Evolutionary conservation across 2,329 filamentous ascomycete species (phyloP), one percentile per base, ranked within the genome.

Genomic region (Pyrenophora teres): DNA sequence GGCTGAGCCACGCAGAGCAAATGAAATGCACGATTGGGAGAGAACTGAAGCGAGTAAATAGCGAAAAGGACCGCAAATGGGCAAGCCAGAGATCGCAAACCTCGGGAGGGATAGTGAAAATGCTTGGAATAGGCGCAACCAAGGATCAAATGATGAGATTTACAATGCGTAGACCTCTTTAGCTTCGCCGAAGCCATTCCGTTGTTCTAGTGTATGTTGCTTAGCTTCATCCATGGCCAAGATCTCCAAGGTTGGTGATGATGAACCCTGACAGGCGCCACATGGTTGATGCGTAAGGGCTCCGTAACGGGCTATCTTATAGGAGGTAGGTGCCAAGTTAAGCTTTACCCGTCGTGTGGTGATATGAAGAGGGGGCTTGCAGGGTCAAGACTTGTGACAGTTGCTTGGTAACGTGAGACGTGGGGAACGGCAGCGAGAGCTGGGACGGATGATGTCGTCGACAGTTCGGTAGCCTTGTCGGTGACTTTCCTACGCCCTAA

Each of bases 361-460:
- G 10, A 30, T 13, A 30, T 30, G 12, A 30, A 30, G 27, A 63
- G 56, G 45, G 37, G 53, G 43, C 38, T 16, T 40, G 56, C 57
- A 45, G 55, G 54, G 49, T 62, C 48, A 61, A 63, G 57, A 53
- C 44, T 52, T 57, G 54, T 57, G 54, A 65, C 59, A 64, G 46
- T 46, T 64, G 63, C 63, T 66, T 62, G 44, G 52, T 53, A 23
- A 47, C 41, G 19, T 50, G 50, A 37, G 38, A 46, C 41, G 47
- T 38, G 21, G 31, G 41, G 33, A 37, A 40, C 40, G 27, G 35
- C 23, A 21, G 27, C 23, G 38, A 16, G 19, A 27, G 13, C 27
- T 15, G 25, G 27, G 7, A 30, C 10, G 7, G 9, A 30, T 30
- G 10, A 30, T 30, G 5, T 13, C 25, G 25, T 7, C 9, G 8